Evolutionary conservation across 495 filamentous ascomycete species (phyloP), one percentile per base, ranked within the genome.

Genomic region (Penicillium arizonense): DNA sequence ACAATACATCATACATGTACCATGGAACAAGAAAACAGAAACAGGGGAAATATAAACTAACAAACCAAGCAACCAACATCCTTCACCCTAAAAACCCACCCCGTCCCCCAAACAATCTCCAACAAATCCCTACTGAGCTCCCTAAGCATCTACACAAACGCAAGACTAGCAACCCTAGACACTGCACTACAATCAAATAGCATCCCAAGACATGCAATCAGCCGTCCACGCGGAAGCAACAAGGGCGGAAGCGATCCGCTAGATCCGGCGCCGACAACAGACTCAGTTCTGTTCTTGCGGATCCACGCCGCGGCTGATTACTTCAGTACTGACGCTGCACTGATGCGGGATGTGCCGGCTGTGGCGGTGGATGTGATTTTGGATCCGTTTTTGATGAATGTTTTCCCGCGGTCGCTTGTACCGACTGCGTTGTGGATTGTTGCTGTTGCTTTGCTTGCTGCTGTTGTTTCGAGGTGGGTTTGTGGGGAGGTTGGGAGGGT

Each of bases 281-380:
- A 77, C 47, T 90, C 90, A 13, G 62, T 83, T 12, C 77, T 96
- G n/a, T 87, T 96, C 53, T 82, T 98, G 12, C 86, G 83, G 28
- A 75, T 97, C 44, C 73, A 78, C 47, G 81, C 92, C 8, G 83
- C 85, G 10, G 90, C 94, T 47, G 90, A 91, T 52, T 98, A 91
- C 74, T 95, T 85, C 68, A 87, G 88, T 14, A 68, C 78, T 32
- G 81, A 97, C 55, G 62, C 74, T 40, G 78, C 80, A 2, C 76
- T 96, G 57, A 97, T 97, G 93, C 64, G 73, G 43, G 58, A 82
- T 56, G 87, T 90, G 10, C 87, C 88, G 3, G 77, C 83, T 1
- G 90, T 97, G 18, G 68, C 77, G 47, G 89, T 87, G 16, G 92
- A 98, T 67, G 79, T 98, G 46, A 82, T 97, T 65, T 82, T 98